Evolutionary conservation across 495 filamentous ascomycete species (phyloP).

Genomic region (Astrothelium subdiscretum): DNA sequence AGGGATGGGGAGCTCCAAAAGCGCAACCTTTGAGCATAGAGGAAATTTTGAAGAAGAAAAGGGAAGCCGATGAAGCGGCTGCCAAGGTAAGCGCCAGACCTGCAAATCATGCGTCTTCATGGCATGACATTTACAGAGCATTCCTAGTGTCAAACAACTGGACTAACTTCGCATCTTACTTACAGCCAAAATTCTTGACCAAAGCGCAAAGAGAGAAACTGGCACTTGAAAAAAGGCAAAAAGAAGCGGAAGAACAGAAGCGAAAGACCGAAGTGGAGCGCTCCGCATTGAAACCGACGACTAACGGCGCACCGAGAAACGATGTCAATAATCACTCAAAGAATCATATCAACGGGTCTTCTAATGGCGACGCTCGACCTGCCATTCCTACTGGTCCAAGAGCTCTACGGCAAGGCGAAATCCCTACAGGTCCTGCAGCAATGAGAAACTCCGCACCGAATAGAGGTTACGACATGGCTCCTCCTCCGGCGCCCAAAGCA

Average conservation of each 20-base stretch:
- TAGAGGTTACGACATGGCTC: conserved; percentile 43
- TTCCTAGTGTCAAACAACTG: conserved; percentile 7
- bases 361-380: conserved; percentile 20
- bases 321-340: conserved; percentile 1
- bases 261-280: conserved; percentile 35
- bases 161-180: conserved; percentile 20
- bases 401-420: conserved; percentile 51
- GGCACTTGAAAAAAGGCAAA: conserved; percentile 71
- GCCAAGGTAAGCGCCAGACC: conserved; percentile 46
- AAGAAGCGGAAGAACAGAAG: conserved; percentile 66
- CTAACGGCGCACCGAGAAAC: not conserved
- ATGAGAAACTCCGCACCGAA: conserved; percentile 38
- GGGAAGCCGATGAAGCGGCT: conserved; percentile 64
- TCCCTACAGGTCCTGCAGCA: conserved; percentile 42
- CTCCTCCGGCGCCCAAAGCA: conserved; percentile 38
- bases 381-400: conserved; percentile 67
- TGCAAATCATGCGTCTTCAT: not conserved
- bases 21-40: conserved; percentile 59
- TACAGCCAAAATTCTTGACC: conserved; percentile 78
- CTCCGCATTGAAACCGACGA: not conserved
- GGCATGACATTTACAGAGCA: not conserved
- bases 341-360: not conserved
- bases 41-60: conserved; percentile 66
- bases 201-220: conserved; percentile 81
- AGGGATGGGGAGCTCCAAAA: conserved; percentile 38